phyloP scores from a whole-genome alignment of 305 asterid genomes.

The Solanum hybrid region DNA sequence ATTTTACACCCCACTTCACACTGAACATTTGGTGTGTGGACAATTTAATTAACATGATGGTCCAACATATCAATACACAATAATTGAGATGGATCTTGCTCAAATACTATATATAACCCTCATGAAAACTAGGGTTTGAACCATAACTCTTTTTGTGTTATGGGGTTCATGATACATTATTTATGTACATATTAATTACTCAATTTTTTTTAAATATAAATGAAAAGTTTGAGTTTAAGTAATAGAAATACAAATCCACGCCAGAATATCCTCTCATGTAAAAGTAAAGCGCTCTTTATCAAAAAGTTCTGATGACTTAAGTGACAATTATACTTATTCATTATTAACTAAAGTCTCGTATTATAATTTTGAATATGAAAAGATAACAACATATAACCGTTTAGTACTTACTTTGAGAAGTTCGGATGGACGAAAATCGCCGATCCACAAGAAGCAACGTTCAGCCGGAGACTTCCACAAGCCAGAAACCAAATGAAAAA shows the following conservation, averaged over 20 bases:
- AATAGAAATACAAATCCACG: not conserved
- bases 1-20: no score
- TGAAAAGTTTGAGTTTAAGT: not conserved
- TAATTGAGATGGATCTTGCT: not conserved
- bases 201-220: not conserved
- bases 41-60: not conserved
- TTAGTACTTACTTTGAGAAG: slow-evolving; percentile 52
- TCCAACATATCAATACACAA: not conserved
- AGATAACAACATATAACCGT: not conserved
- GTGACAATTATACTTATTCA: not conserved
- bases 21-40: not conserved
- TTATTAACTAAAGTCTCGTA: not conserved
- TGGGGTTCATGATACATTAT: not conserved
- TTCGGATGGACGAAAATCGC: slow-evolving; percentile 86
- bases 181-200: not conserved
- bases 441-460: slow-evolving; percentile 90
- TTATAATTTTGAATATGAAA: no score
- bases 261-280: not conserved
- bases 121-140: not conserved
- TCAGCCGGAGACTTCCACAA: slow-evolving; percentile 89
- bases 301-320: not conserved
- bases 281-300: not conserved
- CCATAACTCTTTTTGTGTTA: not conserved
- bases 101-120: not conserved
- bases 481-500: slow-evolving; percentile 80